A percentile compares a stretch with the other conserved stretches of the same genome.
These are phyloP conservation scores for Fusarium sp. DNA, from an alignment of 2,329 filamentous ascomycete species.

Conservation along the genomic window DNA sequence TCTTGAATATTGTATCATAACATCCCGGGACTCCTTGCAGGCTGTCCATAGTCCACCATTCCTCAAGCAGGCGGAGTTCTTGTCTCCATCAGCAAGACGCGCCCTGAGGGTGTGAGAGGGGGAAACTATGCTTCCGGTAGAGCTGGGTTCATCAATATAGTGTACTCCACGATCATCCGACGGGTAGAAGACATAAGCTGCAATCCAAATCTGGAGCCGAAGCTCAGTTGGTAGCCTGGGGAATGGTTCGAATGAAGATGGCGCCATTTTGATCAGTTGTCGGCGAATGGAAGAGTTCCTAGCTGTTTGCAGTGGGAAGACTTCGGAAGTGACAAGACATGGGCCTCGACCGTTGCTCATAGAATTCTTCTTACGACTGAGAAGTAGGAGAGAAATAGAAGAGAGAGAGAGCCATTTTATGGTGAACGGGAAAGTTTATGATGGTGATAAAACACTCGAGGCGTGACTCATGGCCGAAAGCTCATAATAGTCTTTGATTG, in stretches of 20 bases:
- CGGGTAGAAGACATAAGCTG: fast-evolving
- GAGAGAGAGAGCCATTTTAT: background rate
- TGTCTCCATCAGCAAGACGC: background rate
- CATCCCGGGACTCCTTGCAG: constrained; percentile 2
- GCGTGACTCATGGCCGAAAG: background rate
- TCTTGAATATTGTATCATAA: background rate
- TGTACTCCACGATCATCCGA: background rate
- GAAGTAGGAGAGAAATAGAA: background rate
- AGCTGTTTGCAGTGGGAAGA: background rate
- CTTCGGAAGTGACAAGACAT: background rate
- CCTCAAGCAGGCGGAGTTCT: background rate
- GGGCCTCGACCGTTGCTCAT: background rate
- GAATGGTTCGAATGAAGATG: background rate
- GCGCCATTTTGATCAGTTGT: background rate
- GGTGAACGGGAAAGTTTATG: background rate
- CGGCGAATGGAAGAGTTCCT: too few species aligned
- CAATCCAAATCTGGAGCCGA: background rate
- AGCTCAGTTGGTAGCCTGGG: background rate
- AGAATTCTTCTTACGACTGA: fast-evolving
- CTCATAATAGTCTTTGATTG: too few species aligned
- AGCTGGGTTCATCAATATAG: background rate
- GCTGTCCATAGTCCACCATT: background rate
- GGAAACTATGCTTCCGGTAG: background rate
- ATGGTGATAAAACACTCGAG: background rate
- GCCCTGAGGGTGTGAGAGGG: background rate